Evolutionary conservation across 163 green algal species (phyloP), one percentile per base, ranked within the genome.

Genomic region (Chloroidium sp.): DNA sequence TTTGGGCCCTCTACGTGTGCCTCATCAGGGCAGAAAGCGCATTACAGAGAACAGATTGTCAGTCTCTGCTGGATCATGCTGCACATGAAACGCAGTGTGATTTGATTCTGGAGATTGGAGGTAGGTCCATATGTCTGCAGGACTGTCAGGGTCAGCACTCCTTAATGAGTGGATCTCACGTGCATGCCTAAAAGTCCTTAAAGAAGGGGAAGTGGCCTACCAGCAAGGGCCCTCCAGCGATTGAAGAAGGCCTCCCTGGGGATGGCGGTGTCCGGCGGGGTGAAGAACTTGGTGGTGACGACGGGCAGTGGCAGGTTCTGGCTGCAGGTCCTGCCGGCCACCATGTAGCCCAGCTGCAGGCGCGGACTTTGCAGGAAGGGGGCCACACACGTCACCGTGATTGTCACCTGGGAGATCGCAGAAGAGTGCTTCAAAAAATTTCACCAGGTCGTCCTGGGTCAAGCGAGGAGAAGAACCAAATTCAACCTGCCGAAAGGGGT

Each of bases 271-370:
- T 83, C 80, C 2, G 84, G 84, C 1, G 92, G 82, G 58, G 82
- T 79, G 75, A 88, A 87, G 81, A 95, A 95, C 86, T 95, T 95
- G 78, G 82, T 83, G 58, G 86, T 62, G 58, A 88, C 82, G 4
- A 93, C 69, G 3, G 91, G 91, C 77, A 95, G 85, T 14, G 83
- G 79, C 76, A 95, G 87, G 62, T 74, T 89, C 77, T 89, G 81
- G 14, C 72, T 83, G 67, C 88, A 79, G 61, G 76, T 74, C 67
- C 83, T 77, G 1, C 64, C 79, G 0, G 59, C 75, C 13, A 81
- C 2, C 6, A 80, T 61, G 83, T 93, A 92, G 36, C 82, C 81
- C 78, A 93, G 72, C 78, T 90, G 86, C 74, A 91, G n/a, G 69
- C 80, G 76, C 2, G 88, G 87, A 2, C 75, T 14, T 13, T 80